Evolutionary conservation across 306 rosid genomes (phyloP).

Genomic region (Prunus salicina): DNA sequence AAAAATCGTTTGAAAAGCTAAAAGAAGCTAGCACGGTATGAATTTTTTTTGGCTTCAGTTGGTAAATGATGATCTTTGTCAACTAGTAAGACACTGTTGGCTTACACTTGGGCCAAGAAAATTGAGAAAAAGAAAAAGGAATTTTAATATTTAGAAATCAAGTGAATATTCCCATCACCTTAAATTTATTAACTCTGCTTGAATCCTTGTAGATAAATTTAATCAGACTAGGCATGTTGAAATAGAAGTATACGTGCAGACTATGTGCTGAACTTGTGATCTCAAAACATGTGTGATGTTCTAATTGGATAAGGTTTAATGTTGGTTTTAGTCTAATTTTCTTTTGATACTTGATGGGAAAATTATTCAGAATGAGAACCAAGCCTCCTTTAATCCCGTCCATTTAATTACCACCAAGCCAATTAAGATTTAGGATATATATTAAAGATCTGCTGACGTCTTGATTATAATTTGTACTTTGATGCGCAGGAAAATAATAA

Average conservation of each 20-base stretch:
- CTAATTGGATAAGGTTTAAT: neutral
- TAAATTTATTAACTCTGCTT: neutral
- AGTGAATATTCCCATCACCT: neutral
- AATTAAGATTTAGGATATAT: neutral
- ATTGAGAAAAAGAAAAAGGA: neutral
- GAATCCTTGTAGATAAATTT: neutral
- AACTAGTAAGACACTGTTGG: neutral
- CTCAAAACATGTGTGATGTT: neutral
- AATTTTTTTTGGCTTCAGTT: conserved; percentile 15
- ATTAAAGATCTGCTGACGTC: neutral
- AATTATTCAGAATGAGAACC: neutral
- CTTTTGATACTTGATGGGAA: neutral
- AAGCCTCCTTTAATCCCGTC: neutral
- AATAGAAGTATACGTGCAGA: neutral
- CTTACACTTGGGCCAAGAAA: neutral
- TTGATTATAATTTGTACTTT: neutral
- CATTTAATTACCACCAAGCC: neutral
- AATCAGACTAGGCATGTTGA: neutral
- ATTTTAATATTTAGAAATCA: neutral
- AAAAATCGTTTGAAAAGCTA: conserved; percentile 69
- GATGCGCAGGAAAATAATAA: neutral
- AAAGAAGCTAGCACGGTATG: conserved; percentile 83
- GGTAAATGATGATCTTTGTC: conserved; percentile 15
- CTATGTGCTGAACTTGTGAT: neutral
- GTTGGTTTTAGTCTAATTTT: neutral